Evolutionary conservation across 768 basidiomycete genomes (phyloP).

Genomic region (Pleurotus citrinopileatus): DNA sequence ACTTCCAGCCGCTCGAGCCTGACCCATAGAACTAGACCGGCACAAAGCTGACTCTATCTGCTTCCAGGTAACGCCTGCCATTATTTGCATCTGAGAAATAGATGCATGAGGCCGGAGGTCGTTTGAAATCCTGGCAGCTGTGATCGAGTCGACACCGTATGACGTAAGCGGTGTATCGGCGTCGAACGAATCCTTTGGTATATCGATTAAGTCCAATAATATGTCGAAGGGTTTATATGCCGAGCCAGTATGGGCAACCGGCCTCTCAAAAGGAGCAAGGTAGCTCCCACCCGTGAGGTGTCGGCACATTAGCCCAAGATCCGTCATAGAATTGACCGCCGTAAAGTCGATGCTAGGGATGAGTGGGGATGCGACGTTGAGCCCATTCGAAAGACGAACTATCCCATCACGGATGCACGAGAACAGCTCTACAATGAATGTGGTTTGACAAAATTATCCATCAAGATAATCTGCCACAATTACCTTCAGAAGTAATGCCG

Average conservation of each 20-base stretch:
- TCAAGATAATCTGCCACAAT: not conserved
- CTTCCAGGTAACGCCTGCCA: slow-evolving; percentile 25
- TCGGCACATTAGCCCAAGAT: slow-evolving; percentile 15
- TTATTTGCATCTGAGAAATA: slow-evolving; percentile 33
- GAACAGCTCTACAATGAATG: slow-evolving; percentile 20
- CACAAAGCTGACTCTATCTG: not conserved
- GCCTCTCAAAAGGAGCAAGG: slow-evolving; percentile 14
- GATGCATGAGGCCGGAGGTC: slow-evolving; percentile 25
- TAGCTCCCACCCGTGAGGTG: slow-evolving; percentile 10
- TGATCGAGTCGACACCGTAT: slow-evolving; percentile 41
- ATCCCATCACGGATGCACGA: slow-evolving; percentile 31
- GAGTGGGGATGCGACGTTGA: slow-evolving; percentile 19
- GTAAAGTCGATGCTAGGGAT: slow-evolving; percentile 32
- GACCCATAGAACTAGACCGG: no score
- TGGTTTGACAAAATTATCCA: not conserved
- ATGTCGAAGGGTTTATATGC: slow-evolving; percentile 13
- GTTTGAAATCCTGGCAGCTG: slow-evolving; percentile 32
- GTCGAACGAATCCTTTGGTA: slow-evolving; percentile 31
- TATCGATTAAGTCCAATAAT: slow-evolving; percentile 22
- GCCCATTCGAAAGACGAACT: slow-evolving; percentile 19
- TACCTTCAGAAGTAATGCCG: not conserved
- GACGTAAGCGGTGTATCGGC: slow-evolving; percentile 35
- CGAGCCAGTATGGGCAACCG: not conserved
- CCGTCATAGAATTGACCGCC: slow-evolving; percentile 16
- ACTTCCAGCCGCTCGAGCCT: no score